Evolutionary conservation across 179 eudicot species (phyloP), one percentile per base, ranked within the genome.

Genomic region (Beta macrorhiza): DNA sequence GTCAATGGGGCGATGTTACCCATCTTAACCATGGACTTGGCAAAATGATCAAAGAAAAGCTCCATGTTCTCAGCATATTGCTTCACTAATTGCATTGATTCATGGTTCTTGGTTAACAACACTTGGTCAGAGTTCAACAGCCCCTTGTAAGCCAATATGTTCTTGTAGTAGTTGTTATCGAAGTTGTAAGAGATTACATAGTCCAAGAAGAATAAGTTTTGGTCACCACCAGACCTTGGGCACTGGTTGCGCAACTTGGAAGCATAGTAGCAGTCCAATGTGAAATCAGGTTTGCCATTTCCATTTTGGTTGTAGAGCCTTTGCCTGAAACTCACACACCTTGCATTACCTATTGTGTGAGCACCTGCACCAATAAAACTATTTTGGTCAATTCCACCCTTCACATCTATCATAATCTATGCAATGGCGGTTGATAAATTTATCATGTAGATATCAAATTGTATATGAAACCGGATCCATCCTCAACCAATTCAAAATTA

Each of bases 261-360:
- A 2, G 97, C 96, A 29, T 84, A 91, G 49, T 72, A 76, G 65
- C 74, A 82, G 78, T 89, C 88, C 7, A 94, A 73, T 5, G 95
- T 86, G 49, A 32, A 81, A 76, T 93, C 93, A 0, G 95, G 90
- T 29, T 67, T 67, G 8, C 90, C 93, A 10, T 90, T 93, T 44
- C 85, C 83, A 2, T 87, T 68, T 62, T 93, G 93, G 89, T 86
- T 88, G 91, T 94, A 94, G 0, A 94, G 89, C 84, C 97, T 90
- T 79, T 92, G 92, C 84, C 89, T 91, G 91, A 94, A 93, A 84
- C 88, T 93, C 75, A 89, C 87, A 89, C 98, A 93, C 82, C 98
- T 86, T 74, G 98, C 79, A 80, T 87, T 79, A 19, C 98, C 98
- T 62, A 94, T 93, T 53, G 97, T 93, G 83, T 94, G 98, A 74